Conservation (phyloP, 495 filamentous ascomycete species). For the Penicillium arizonense region DNA sequence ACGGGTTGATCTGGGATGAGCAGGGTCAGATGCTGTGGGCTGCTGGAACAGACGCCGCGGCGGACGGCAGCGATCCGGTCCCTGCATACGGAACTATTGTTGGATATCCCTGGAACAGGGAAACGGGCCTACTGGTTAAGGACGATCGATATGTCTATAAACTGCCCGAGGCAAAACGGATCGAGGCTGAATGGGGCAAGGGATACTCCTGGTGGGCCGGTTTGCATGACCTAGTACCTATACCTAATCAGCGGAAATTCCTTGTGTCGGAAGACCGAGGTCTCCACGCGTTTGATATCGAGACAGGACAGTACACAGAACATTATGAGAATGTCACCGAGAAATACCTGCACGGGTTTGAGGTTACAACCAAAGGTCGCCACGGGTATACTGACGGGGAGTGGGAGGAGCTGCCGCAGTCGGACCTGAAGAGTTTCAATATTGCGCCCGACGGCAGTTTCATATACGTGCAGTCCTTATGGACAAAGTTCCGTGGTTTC, state of each 20-base stretch:
- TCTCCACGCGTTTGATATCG: constrained; percentile 2
- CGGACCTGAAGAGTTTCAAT: constrained; percentile 29
- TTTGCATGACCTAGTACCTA: constrained; percentile 20
- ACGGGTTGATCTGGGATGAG: constrained; percentile 32
- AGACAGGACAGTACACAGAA: background rate
- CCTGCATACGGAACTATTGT: constrained; percentile 21
- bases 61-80: constrained; percentile 23
- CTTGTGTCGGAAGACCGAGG: constrained; percentile 3
- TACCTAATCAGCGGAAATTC: constrained; percentile 1
- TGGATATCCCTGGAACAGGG: constrained; percentile 21
- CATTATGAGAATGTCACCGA: constrained; percentile 16
- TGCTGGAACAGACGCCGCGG: constrained; percentile 25
- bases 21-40: constrained; percentile 26
- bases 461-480: constrained; percentile 31
- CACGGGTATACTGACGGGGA: constrained; percentile 17
- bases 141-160: constrained; percentile 15
- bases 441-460: constrained; percentile 26
- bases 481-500: constrained; percentile 21
- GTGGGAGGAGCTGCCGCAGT: constrained; percentile 21
- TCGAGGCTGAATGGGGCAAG: constrained; percentile 25
- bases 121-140: constrained; percentile 14
- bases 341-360: constrained; percentile 26
- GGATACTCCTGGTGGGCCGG: constrained; percentile 29
- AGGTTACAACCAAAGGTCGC: constrained; percentile 24
- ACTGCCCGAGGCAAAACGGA: constrained; percentile 6